Percentiles rank a stretch among this genome's conserved stretches.
phyloP scores from a whole-genome alignment of 208 protist species.

The Wallacemonas sp. region DNA sequence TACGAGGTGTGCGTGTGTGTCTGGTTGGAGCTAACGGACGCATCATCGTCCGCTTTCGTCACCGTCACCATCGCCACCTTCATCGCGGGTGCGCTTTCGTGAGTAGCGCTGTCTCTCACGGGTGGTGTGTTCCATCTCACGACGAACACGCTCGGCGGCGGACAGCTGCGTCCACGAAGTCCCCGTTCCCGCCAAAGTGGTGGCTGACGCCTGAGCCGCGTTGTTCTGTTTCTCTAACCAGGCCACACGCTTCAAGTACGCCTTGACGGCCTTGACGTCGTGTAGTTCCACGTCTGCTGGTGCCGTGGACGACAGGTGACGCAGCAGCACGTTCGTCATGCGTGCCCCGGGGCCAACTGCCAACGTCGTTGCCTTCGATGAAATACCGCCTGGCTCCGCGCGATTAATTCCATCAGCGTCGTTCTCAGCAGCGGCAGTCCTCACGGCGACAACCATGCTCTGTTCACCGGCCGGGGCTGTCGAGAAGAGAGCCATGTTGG shows the following conservation, averaged over 20 bases:
- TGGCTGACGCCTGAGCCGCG: constrained; percentile 4
- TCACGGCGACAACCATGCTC: background rate
- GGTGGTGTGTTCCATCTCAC: constrained; percentile 47
- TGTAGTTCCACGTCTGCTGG: background rate
- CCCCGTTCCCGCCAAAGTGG: constrained; percentile 10
- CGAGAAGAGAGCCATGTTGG: background rate
- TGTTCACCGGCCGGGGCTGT: background rate
- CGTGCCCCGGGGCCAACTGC: background rate
- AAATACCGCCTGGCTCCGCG: constrained; percentile 21
- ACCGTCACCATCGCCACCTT: constrained; percentile 11
- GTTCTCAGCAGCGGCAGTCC: background rate
- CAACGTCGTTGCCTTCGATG: background rate
- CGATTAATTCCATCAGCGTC: too few relatives aligned
- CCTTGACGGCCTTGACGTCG: constrained; percentile 30
- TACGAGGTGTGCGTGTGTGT: too few relatives aligned
- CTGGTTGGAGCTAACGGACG: too few relatives aligned
- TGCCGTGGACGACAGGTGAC: constrained; percentile 11
- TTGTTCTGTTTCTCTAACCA: constrained; percentile 56
- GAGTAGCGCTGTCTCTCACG: constrained; percentile 46
- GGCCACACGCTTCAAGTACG: constrained; percentile 58
- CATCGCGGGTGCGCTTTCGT: constrained; percentile 25
- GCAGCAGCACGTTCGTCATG: constrained; percentile 21
- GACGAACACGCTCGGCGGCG: constrained; percentile 39
- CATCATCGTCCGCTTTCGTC: background rate
- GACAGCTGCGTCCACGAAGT: constrained; percentile 39